A percentile compares a stretch with the other conserved stretches of the same genome.
Evolutionary conservation across 2,329 filamentous ascomycete species (phyloP).

Genomic region (Nemania sp.): DNA sequence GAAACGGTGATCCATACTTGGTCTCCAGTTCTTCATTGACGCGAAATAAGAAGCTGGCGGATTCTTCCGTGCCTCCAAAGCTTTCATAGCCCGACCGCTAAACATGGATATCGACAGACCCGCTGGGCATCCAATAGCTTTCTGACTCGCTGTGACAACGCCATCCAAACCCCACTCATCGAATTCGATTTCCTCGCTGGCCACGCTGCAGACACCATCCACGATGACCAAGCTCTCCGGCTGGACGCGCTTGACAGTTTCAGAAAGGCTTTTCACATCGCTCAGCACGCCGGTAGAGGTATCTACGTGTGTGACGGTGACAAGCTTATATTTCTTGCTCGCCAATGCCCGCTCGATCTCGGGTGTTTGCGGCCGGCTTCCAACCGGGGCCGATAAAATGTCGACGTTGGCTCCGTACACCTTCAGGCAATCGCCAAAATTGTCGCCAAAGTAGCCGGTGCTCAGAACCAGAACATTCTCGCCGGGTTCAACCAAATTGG

Average conservation of each 20-base stretch:
- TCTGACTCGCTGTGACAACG: slow-evolving; percentile 92
- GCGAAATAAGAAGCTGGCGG: slow-evolving; percentile 90
- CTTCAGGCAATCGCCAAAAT: slow-evolving; percentile 87
- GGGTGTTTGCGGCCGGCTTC: slow-evolving; percentile 80
- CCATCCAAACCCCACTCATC: slow-evolving; percentile 93
- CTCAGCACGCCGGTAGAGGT: slow-evolving; percentile 95
- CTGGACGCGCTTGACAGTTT: slow-evolving; percentile 81
- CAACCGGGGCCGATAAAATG: slow-evolving; percentile 86
- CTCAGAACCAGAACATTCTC: slow-evolving; percentile 92
- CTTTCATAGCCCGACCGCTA: slow-evolving; percentile 82
- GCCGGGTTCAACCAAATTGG: slow-evolving; percentile 86
- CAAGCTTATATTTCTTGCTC: slow-evolving; percentile 88
- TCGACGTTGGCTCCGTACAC: slow-evolving; percentile 90
- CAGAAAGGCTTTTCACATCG: slow-evolving; percentile 81
- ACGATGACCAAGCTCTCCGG: slow-evolving; percentile 91
- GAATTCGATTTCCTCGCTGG: slow-evolving; percentile 93
- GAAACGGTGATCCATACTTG: slow-evolving; percentile 59
- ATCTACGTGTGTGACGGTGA: slow-evolving; percentile 96
- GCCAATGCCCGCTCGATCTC: slow-evolving; percentile 88
- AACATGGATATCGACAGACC: slow-evolving; percentile 94
- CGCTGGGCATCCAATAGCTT: slow-evolving; percentile 93
- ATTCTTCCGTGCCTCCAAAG: slow-evolving; percentile 77
- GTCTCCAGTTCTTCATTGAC: slow-evolving; percentile 95
- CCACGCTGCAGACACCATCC: slow-evolving; percentile 96
- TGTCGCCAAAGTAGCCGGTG: slow-evolving; percentile 96